A percentile compares a stretch with the other conserved stretches of the same genome.
Evolutionary conservation across 2,329 filamentous ascomycete species (phyloP).

Genomic region (Exserohilum rostratum): DNA sequence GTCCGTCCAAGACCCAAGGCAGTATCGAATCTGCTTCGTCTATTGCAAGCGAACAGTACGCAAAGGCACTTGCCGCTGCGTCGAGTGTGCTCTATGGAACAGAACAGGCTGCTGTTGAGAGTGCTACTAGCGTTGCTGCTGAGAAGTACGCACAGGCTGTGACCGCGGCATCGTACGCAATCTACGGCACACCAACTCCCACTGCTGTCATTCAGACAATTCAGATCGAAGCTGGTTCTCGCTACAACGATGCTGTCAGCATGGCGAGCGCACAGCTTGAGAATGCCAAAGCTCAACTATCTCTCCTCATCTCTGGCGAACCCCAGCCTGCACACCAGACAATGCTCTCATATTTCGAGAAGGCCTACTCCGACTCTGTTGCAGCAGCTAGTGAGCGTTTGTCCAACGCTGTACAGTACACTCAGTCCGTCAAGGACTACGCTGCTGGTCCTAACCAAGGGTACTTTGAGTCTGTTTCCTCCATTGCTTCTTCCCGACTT

Average conservation of each 20-base stretch:
- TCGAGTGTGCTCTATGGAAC: slow-evolving; percentile 63
- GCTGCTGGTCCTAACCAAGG: slow-evolving; percentile 53
- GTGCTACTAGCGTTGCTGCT: slow-evolving; percentile 58
- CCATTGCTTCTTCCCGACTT: slow-evolving; percentile 72
- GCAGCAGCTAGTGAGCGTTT: slow-evolving; percentile 66
- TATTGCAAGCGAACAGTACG: slow-evolving; percentile 63
- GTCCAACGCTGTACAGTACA: slow-evolving; percentile 59
- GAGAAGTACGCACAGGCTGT: slow-evolving; percentile 64
- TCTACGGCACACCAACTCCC: slow-evolving; percentile 60
- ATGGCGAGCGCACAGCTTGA: slow-evolving; percentile 70
- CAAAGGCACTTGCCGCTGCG: slow-evolving; percentile 62
- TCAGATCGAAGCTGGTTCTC: slow-evolving; percentile 58
- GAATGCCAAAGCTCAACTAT: slow-evolving; percentile 70
- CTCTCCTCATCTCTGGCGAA: slow-evolving; percentile 70
- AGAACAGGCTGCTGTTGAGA: slow-evolving; percentile 49
- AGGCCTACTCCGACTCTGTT: slow-evolving; percentile 70
- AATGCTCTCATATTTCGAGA: slow-evolving; percentile 71
- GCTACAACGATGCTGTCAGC: slow-evolving; percentile 69
- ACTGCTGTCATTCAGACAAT: slow-evolving; percentile 53
- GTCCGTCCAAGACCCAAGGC: slow-evolving; percentile 54
- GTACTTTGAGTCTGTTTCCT: slow-evolving; percentile 63
- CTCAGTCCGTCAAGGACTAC: slow-evolving; percentile 48
- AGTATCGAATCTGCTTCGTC: slow-evolving; percentile 58
- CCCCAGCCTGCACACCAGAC: slow-evolving; percentile 73
- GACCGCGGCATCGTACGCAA: slow-evolving; percentile 63